A percentile compares a stretch with the other conserved stretches of the same genome.
phyloP scores from a whole-genome alignment of 371 early-diverging fungal genomes.

The Nematocida displodere region DNA sequence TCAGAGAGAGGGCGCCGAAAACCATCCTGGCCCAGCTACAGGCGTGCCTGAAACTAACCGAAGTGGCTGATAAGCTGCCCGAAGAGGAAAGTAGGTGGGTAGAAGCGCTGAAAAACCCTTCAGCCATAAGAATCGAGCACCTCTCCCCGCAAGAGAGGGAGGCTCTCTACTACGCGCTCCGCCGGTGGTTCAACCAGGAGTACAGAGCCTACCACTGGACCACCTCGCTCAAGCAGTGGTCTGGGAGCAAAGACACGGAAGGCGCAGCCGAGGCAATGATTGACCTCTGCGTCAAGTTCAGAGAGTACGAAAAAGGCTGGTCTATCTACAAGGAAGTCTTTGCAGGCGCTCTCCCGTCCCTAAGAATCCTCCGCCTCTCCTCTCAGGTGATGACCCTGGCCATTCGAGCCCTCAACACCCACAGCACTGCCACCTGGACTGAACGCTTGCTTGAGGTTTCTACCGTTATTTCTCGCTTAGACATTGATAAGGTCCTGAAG shows the following conservation, averaged over 20 bases:
- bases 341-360: neutral
- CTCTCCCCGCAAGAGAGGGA: neutral
- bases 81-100: neutral
- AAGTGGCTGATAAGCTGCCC: neutral
- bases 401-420: conserved; percentile 25
- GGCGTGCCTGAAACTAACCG: neutral
- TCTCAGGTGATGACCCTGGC: neutral
- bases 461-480: conserved; percentile 18
- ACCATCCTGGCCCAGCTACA: conserved; percentile 9
- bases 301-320: conserved; percentile 62
- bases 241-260: conserved; percentile 30
- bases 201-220: conserved; percentile 43
- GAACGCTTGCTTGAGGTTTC: conserved; percentile 35
- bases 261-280: conserved; percentile 59
- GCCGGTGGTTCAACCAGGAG: conserved; percentile 29
- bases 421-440: conserved; percentile 13
- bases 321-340: conserved; percentile 44
- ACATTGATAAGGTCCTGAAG: neutral
- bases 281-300: conserved; percentile 52
- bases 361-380: conserved; percentile 21
- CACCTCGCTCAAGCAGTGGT: conserved; percentile 54
- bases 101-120: neutral
- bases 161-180: conserved; percentile 11
- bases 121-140: neutral
- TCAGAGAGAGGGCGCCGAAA: neutral